These are phyloP conservation scores for Cylindrodendrum hubeiense DNA, from an alignment of 2,329 filamentous ascomycete genomes.

Conservation along the genomic window DNA sequence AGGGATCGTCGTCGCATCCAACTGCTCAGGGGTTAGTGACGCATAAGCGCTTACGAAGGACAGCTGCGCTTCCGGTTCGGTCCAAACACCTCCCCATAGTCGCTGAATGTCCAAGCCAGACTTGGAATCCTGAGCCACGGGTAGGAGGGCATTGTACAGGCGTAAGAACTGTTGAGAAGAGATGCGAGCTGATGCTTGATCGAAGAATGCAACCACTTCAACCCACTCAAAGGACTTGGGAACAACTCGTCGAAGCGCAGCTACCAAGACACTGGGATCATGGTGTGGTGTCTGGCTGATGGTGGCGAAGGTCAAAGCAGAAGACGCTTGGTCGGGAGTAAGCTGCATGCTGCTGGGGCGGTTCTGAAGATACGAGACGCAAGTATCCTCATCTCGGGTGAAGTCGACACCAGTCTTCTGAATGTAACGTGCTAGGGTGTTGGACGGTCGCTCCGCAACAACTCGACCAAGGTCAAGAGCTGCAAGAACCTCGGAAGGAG, in stretches of 20 bases:
- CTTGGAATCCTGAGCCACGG: constrained; percentile 70
- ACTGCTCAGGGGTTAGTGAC: constrained; percentile 77
- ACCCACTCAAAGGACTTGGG: constrained; percentile 76
- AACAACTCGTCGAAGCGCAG: constrained; percentile 72
- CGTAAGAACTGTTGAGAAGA: constrained; percentile 84
- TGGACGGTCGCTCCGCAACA: constrained; percentile 68
- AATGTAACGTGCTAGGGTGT: constrained; percentile 74
- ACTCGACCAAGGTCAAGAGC: constrained; percentile 77
- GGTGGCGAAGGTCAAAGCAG: constrained; percentile 77
- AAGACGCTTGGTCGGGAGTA: constrained; percentile 84
- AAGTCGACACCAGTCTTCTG: constrained; percentile 81
- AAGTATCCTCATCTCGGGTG: constrained; percentile 80
- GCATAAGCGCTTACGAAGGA: constrained; percentile 94
- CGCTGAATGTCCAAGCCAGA: constrained; percentile 81
- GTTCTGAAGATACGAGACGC: constrained; percentile 65
- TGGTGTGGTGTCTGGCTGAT: constrained; percentile 69
- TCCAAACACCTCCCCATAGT: constrained; percentile 93
- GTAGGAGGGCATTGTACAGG: constrained; percentile 83
- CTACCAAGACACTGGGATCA: constrained; percentile 68
- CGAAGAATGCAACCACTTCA: constrained; percentile 82
- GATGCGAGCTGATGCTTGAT: constrained; percentile 81
- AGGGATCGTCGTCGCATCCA: constrained; percentile 89
- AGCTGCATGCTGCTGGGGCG: constrained; percentile 70
- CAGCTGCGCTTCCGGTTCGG: constrained; percentile 86
- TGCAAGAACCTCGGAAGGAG: constrained; percentile 78